phyloP scores from a whole-genome alignment of 208 protist genomes.

The Leishmania gerbilli region DNA sequence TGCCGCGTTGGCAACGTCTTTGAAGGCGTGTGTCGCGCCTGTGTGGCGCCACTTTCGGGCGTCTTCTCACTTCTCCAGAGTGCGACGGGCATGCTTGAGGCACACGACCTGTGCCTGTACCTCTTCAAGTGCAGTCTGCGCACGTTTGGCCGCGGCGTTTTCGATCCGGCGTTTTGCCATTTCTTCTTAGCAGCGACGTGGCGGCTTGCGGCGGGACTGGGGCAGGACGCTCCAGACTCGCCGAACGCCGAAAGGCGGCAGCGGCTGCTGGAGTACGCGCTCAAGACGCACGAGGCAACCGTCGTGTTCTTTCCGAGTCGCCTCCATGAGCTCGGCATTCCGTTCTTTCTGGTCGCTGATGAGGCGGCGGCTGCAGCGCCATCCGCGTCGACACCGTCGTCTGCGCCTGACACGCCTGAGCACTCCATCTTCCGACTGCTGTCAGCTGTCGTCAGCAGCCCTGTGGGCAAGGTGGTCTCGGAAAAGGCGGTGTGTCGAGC shows the following conservation, averaged over 20 bases:
- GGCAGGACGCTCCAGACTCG: slow-evolving; percentile 6
- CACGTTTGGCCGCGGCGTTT: slow-evolving; percentile 68
- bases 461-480: slow-evolving; percentile 40
- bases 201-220: slow-evolving; percentile 39
- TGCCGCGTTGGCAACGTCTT: slow-evolving; percentile 60
- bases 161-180: slow-evolving; percentile 58
- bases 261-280: slow-evolving; percentile 69
- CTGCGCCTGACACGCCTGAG: neutral
- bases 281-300: slow-evolving; percentile 61
- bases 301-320: slow-evolving; percentile 48
- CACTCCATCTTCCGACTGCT: slow-evolving; percentile 30
- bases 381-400: neutral
- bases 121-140: slow-evolving; percentile 77
- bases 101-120: slow-evolving; percentile 55
- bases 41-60: slow-evolving; percentile 49
- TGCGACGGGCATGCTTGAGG: slow-evolving; percentile 24
- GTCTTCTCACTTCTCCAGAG: slow-evolving; percentile 40
- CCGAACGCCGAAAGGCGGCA: slow-evolving; percentile 14
- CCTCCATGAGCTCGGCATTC: slow-evolving; percentile 37
- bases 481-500: slow-evolving; percentile 72
- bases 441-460: slow-evolving; percentile 32
- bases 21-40: slow-evolving; percentile 36
- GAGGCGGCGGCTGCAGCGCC: neutral
- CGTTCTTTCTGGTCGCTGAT: slow-evolving; percentile 44
- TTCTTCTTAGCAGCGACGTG: slow-evolving; percentile 59